These are phyloP conservation scores for Aspergillus thermomutatus DNA, from an alignment of 2,329 filamentous ascomycete species.

Conservation along the genomic window DNA sequence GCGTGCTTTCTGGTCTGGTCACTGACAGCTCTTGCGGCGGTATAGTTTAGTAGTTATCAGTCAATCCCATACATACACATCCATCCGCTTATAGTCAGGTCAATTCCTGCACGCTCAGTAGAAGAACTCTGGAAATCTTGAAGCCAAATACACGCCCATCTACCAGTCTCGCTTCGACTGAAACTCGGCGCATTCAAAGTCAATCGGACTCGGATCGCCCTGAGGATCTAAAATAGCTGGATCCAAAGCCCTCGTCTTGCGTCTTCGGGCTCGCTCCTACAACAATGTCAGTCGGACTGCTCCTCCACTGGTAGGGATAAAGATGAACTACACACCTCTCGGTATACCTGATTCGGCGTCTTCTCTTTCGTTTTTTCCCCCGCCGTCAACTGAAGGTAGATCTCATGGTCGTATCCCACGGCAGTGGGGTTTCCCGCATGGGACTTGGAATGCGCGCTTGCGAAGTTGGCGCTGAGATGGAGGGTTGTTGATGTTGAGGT, in stretches of 20 bases:
- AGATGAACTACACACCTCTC: conserved; percentile 20
- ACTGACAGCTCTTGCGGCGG: not conserved
- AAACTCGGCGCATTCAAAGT: conserved; percentile 27
- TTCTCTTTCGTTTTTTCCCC: conserved; percentile 18
- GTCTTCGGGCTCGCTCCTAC: conserved; percentile 25
- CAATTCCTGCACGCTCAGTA: not conserved
- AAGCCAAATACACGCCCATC: not conserved
- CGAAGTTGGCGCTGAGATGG: conserved; percentile 47
- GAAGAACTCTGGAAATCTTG: not conserved
- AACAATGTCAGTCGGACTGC: not conserved
- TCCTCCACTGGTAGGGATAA: too few species aligned
- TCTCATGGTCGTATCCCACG: conserved; percentile 31
- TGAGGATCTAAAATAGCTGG: conserved; percentile 26
- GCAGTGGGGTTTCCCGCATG: conserved; percentile 4
- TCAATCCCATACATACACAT: not conserved
- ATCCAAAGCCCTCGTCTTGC: conserved; percentile 22
- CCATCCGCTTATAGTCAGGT: not conserved
- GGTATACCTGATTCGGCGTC: conserved; percentile 30
- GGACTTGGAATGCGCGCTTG: conserved; percentile 10
- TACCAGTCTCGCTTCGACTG: conserved; percentile 13
- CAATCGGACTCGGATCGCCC: conserved; percentile 22
- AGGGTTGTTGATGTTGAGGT: conserved; percentile 49
- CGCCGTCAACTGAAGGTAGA: conserved; percentile 27
- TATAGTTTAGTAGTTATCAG: not conserved
- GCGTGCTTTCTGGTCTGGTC: not conserved